These are phyloP conservation scores for Exophiala phaeomuriformis DNA, from an alignment of 2,329 filamentous ascomycete species.

Conservation along the genomic window DNA sequence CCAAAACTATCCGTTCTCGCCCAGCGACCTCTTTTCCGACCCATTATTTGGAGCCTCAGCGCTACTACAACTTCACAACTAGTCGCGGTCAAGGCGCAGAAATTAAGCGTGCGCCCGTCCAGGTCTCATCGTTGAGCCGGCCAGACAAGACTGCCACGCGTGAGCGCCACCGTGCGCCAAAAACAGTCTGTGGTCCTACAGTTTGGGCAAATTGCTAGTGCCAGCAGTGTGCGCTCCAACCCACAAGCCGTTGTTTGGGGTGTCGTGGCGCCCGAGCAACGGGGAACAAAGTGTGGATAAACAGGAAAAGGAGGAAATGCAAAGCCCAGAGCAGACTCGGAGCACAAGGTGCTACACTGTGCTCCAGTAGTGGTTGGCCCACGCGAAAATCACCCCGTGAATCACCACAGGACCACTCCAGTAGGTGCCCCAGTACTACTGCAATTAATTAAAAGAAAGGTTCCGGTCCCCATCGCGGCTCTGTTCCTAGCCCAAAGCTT, in stretches of 20 bases:
- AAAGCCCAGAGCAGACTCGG: not conserved
- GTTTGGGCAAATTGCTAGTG: not conserved
- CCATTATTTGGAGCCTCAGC: no score
- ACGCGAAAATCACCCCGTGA: no score
- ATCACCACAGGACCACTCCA: not conserved
- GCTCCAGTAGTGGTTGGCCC: no score
- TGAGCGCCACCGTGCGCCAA: slow-evolving; percentile 2
- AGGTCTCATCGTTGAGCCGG: not conserved
- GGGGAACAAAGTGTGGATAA: slow-evolving; percentile 1
- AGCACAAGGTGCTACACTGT: not conserved
- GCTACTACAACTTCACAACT: no score
- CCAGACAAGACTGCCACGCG: not conserved
- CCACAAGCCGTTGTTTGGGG: slow-evolving; percentile 5
- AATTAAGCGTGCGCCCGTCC: no score
- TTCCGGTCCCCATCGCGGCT: not conserved
- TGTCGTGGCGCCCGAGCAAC: slow-evolving; percentile 6
- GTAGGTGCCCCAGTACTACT: not conserved
- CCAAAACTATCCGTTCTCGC: no score
- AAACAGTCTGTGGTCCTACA: not conserved
- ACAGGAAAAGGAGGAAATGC: not conserved
- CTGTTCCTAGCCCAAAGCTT: not conserved
- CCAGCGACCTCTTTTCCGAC: no score
- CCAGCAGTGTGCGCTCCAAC: not conserved
- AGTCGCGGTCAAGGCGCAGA: no score
- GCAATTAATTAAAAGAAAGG: not conserved